Percentiles rank a stretch among this genome's conserved stretches.
phyloP scores from a whole-genome alignment of 495 filamentous ascomycete genomes.

The Parathielavia appendiculata region DNA sequence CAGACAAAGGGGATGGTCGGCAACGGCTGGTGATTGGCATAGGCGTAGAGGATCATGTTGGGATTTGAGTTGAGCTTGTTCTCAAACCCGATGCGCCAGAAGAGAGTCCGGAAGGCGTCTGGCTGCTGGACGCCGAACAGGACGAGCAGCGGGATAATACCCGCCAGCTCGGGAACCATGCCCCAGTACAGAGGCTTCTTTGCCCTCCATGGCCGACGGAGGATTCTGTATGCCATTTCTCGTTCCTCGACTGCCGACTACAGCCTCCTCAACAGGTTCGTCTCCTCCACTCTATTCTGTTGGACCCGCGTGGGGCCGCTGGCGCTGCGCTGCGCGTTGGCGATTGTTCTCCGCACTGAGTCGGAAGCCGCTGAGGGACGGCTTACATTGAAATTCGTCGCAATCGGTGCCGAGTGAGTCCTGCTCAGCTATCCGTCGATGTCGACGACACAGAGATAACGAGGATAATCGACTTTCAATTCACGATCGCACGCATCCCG shows the following conservation, averaged over 20 bases:
- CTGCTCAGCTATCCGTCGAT: background rate
- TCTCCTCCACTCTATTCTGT: background rate
- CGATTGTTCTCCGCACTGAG: slow-evolving; percentile 2
- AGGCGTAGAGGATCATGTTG: slow-evolving; percentile 63
- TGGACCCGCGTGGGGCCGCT: too few relatives aligned
- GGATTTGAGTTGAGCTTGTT: slow-evolving; percentile 83
- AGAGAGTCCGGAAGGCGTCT: slow-evolving; percentile 66
- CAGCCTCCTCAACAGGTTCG: background rate
- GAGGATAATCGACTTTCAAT: background rate
- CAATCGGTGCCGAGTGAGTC: background rate
- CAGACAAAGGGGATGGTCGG: slow-evolving; percentile 68
- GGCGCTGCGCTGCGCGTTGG: slow-evolving; percentile 3
- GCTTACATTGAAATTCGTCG: slow-evolving; percentile 8
- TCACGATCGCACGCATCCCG: background rate
- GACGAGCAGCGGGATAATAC: slow-evolving; percentile 65
- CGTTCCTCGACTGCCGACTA: background rate
- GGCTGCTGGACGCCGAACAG: slow-evolving; percentile 79
- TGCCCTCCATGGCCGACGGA: slow-evolving; percentile 58
- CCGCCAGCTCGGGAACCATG: slow-evolving; percentile 62
- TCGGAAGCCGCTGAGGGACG: background rate
- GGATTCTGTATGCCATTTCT: slow-evolving; percentile 38
- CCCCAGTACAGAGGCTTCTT: slow-evolving; percentile 59
- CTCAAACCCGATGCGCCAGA: slow-evolving; percentile 77
- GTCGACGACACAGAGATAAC: background rate
- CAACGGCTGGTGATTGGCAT: slow-evolving; percentile 66